Evolutionary conservation across 1,139 yeast species (phyloP).

Genomic region (Scheffersomyces parashehatae): DNA sequence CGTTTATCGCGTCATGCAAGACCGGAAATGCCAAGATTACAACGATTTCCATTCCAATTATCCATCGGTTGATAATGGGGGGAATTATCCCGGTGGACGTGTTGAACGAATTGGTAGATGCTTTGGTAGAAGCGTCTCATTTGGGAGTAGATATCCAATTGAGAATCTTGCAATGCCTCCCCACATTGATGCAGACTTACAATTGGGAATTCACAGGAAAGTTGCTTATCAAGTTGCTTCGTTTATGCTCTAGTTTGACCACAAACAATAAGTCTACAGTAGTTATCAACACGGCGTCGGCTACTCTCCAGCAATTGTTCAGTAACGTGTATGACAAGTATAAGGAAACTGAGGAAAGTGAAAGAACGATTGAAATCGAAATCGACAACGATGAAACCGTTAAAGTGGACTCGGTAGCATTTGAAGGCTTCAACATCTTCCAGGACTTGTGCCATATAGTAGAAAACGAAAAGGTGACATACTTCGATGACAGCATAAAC

Average conservation of each 20-base stretch:
- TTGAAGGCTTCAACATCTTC: slow-evolving; percentile 70
- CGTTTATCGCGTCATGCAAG: slow-evolving; percentile 72
- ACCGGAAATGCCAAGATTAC: slow-evolving; percentile 75
- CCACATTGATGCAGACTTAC: slow-evolving; percentile 70
- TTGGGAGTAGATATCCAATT: slow-evolving; percentile 82
- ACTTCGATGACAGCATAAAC: slow-evolving; percentile 40
- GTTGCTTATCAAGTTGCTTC: slow-evolving; percentile 57
- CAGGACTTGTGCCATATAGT: slow-evolving; percentile 70
- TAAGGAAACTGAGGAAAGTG: slow-evolving; percentile 29
- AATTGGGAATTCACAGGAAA: slow-evolving; percentile 54
- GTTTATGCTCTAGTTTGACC: slow-evolving; percentile 72
- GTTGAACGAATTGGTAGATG: slow-evolving; percentile 57
- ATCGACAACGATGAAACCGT: slow-evolving; percentile 47
- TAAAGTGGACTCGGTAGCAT: slow-evolving; percentile 52
- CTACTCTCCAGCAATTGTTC: slow-evolving; percentile 84
- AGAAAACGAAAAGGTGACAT: slow-evolving; percentile 57
- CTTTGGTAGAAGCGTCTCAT: slow-evolving; percentile 72
- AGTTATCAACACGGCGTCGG: slow-evolving; percentile 90
- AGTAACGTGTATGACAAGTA: slow-evolving; percentile 74
- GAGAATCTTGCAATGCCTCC: slow-evolving; percentile 82
- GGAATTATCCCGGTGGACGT: slow-evolving; percentile 47
- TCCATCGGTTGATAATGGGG: slow-evolving; percentile 14
- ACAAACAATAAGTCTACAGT: slow-evolving; percentile 68
- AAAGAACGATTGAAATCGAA: slow-evolving; percentile 21
- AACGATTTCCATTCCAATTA: slow-evolving; percentile 47